phyloP scores from a whole-genome alignment of 208 protist genomes.

The Kentomonas sorsogonicus region DNA sequence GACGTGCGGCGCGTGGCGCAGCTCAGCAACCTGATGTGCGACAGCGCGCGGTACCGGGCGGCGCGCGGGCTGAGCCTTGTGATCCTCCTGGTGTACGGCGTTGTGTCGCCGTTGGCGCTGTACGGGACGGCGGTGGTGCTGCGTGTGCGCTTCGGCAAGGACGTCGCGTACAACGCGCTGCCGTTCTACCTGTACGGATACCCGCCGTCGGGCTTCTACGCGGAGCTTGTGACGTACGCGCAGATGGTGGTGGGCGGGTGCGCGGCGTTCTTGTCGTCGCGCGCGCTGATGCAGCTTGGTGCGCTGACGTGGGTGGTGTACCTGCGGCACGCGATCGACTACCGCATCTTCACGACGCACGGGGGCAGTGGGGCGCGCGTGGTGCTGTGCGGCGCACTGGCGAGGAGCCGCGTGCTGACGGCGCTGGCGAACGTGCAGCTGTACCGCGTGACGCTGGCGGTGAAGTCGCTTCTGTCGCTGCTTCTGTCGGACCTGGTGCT shows the following conservation, averaged over 20 bases:
- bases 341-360: too few species aligned
- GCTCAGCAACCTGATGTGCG: constrained; percentile 12
- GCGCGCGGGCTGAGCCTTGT: constrained; percentile 9
- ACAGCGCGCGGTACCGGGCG: background rate
- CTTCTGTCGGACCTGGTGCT: constrained; percentile 13
- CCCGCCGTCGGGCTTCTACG: constrained; percentile 4
- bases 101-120: constrained; percentile 7
- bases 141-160: constrained; percentile 12
- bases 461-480: constrained; percentile 2
- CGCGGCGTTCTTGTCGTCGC: too few species aligned
- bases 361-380: too few species aligned
- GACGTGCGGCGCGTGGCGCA: background rate
- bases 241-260: too few species aligned
- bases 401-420: constrained; percentile 11
- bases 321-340: too few species aligned
- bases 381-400: too few species aligned
- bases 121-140: background rate
- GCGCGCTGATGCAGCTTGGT: too few species aligned
- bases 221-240: constrained; percentile 12
- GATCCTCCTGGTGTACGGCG: constrained; percentile 18
- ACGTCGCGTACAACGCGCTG: constrained; percentile 19
- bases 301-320: too few species aligned
- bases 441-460: background rate
- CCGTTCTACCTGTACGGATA: constrained; percentile 11
- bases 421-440: constrained; percentile 10